Evolutionary conservation across 2,329 filamentous ascomycete species (phyloP).

Genomic region (Botrytis porri): DNA sequence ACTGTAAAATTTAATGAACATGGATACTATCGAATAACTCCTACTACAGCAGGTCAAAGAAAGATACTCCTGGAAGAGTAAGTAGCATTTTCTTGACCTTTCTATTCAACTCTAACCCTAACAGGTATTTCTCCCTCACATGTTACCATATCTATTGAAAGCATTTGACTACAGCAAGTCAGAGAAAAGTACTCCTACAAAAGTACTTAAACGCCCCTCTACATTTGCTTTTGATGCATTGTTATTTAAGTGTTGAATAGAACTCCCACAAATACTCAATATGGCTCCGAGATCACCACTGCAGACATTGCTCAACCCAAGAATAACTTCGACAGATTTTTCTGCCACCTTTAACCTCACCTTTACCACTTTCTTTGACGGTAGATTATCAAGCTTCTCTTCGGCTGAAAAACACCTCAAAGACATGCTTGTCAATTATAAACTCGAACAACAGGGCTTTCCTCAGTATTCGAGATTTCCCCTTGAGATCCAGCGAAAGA

Average conservation of each 20-base stretch:
- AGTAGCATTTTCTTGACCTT: not conserved
- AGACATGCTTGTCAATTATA: not conserved
- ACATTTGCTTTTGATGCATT: too few species aligned
- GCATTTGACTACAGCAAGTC: not conserved
- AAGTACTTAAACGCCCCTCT: not conserved
- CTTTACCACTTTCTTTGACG: not conserved
- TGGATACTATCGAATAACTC: not conserved
- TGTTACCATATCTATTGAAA: not conserved
- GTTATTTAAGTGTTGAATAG: not conserved
- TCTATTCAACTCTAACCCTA: not conserved
- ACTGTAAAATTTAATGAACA: not conserved
- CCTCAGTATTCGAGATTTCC: not conserved
- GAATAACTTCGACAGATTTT: not conserved
- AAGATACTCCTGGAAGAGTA: not conserved
- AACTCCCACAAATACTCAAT: not conserved
- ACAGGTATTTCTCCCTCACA: not conserved
- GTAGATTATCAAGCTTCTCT: not conserved
- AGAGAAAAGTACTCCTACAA: not conserved
- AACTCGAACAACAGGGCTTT: not conserved
- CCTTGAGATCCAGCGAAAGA: conserved; percentile 2
- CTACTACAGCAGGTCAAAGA: conserved; percentile 1
- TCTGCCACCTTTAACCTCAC: not conserved
- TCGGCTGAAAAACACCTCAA: not conserved
- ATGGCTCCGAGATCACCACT: not conserved
- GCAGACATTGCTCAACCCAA: too few species aligned